Evolutionary conservation across 805 yeast species (phyloP).

Genomic region (Sungouiozyma ichnusensis): DNA sequence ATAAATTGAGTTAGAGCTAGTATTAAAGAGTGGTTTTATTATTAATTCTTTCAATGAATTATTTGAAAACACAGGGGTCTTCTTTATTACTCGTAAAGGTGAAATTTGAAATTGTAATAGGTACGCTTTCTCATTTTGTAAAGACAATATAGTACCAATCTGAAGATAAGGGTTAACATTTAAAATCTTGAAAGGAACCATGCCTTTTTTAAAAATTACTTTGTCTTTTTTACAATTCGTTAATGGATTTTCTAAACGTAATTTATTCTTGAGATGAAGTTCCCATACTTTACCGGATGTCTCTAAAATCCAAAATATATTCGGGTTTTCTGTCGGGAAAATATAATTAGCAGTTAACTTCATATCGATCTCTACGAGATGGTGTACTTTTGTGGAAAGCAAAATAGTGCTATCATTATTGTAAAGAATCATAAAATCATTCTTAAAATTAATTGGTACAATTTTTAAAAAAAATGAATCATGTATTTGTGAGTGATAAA

Average conservation of each 20-base stretch:
- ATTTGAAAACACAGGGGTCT: background rate
- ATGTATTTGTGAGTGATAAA: background rate
- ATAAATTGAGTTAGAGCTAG: background rate
- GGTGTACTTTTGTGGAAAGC: background rate
- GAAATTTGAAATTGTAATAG: background rate
- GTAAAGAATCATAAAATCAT: background rate
- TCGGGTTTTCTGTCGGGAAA: background rate
- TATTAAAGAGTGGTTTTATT: background rate
- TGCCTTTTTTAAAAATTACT: background rate
- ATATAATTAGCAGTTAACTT: background rate
- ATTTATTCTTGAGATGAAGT: background rate
- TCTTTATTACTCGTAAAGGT: background rate
- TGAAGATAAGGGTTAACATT: background rate
- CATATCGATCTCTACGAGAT: background rate
- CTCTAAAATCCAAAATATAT: background rate
- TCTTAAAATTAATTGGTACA: background rate
- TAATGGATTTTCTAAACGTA: no score
- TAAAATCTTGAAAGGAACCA: background rate
- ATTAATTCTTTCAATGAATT: background rate
- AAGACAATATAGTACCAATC: background rate
- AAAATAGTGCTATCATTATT: background rate
- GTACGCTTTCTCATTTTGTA: background rate
- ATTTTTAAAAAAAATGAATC: background rate
- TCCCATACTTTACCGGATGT: background rate
- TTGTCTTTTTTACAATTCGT: no score